Base-by-base conservation (phyloP, 176 grass and related monocot genomes). In the Lolium perenne region DNA sequence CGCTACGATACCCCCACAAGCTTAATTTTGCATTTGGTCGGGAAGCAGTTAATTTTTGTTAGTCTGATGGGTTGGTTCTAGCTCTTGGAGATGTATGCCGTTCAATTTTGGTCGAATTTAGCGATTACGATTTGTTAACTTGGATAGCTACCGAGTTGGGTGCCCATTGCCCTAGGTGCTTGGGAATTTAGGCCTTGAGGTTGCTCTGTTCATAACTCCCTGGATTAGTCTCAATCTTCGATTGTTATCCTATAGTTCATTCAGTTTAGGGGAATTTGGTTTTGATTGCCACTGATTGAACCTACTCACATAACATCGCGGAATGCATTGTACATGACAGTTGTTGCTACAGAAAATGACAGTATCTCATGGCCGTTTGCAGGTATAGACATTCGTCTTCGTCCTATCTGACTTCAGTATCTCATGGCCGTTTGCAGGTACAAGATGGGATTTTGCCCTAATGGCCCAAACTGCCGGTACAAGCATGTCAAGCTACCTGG, bases 381-480 rank as follows among this genome's bases (percentile, higher is more conserved):
- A 29, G 26, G 26, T 29, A 20, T 22, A 21, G 21, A 20, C 12
- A 65, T 48, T 75, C 13, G 1, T 35, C 10, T 48, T 75, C 13
- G 1, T 35, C 10, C 0, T 20, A 57, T 83, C 46, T 87, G 10
- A 83, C 4, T 47, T 87, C 0, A 60, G 57, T 54, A 23, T 74
- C 74, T 12, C 54, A 35, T 80, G 29, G 61, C 62, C 45, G 4
- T 67, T 85, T 75, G 64, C 86, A 99, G 97, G 97, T 99, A 94
- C 62, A 99, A 96, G 84, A 91, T 99, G 90, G 97, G 97, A 21
- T 99, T 99, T 84, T 99, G 97, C 82, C 94, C 97, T 43, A 99
- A 99, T 87, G 97, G 97, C 14, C 88, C 92, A 25, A 90, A 85
- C 56, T 99, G 97, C 68, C 93, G 97, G 13, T 99, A 99, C 81